Base-by-base conservation (phyloP, 331 rosid genomes). In the Arachis monticola region DNA sequence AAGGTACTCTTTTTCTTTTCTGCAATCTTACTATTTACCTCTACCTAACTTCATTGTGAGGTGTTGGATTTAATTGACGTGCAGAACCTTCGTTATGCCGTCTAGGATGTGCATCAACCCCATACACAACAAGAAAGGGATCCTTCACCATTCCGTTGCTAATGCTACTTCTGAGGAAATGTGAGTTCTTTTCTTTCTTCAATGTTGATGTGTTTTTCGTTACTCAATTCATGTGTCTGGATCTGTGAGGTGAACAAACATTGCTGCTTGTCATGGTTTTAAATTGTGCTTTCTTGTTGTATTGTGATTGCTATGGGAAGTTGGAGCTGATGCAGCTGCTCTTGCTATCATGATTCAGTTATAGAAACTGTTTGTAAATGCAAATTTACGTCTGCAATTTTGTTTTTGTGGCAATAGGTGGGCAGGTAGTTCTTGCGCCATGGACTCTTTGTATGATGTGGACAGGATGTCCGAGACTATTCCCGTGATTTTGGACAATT, bases 401-500 rank as follows among this genome's bases (percentile, higher is more conserved):
- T 22, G 2, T 60, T 68, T 82, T 71, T 45, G 69, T 9, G 64
- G 45, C 83, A 55, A 73, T 65, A 93, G 98, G 78, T 89, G 96
- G 97, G 87, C 82, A 52, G 83, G 83, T 40, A 88, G 76, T 79
- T 93, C 97, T 44, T 93, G 98, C 77, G 76, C 93, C 70, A 88
- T 95, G 97, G 96, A 90, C 62, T 87, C 90, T 70, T 83, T 95
- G 77, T 95, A 95, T 74, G 99, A 95, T 70, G 27, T 71, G 12
- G 87, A 89, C 71, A 82, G 86, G 73, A 87, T 95, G 71, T 90
- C 88, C 4, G 87, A 83, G 47, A 92, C 97, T 8, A 74, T 95
- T 45, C 96, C 96, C 6, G 97, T 88, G 48, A 95, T 95, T 81
- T 86, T 92, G 76, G 97, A 95, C 83, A 79, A 92, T 82, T 95